phyloP scores from a whole-genome alignment of 345 rosid species.

The Euphorbia tirucalli region DNA sequence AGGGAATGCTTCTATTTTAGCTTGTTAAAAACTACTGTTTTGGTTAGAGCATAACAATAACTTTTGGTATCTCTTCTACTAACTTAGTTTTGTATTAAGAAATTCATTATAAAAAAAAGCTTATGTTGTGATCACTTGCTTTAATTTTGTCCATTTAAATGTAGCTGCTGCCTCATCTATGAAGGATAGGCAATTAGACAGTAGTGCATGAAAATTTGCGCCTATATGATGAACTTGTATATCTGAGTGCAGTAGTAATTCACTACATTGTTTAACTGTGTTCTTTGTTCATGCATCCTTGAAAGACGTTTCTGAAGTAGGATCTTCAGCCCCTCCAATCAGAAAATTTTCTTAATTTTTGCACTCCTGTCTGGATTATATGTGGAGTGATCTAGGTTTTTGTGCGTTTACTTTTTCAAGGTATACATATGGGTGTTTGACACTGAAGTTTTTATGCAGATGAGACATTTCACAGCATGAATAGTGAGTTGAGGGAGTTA shows the following conservation, averaged over 20 bases:
- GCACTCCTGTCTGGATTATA: not conserved
- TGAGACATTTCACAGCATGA: constrained; percentile 73
- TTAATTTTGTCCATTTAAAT: not conserved
- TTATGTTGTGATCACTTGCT: not conserved
- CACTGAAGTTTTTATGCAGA: constrained; percentile 40
- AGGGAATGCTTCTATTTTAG: not conserved
- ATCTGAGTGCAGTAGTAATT: not conserved
- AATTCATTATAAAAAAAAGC: not conserved
- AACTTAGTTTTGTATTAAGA: not conserved
- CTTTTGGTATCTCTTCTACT: not conserved
- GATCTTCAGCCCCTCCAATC: not conserved
- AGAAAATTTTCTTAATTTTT: not conserved
- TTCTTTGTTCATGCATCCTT: not conserved
- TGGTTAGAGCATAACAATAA: not conserved
- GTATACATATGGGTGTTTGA: not conserved
- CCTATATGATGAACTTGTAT: not conserved
- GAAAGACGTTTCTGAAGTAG: not conserved
- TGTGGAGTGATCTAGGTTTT: not conserved
- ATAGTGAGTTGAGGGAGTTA: constrained; percentile 86
- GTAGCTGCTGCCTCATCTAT: too few relatives aligned
- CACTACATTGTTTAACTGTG: not conserved
- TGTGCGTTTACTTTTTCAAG: not conserved
- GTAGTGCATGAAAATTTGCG: too few relatives aligned
- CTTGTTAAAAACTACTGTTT: not conserved
- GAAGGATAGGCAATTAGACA: too few relatives aligned